Evolutionary conservation across 768 basidiomycete genomes (phyloP), one percentile per base, ranked within the genome.

Genomic region (Suillus subaureus): DNA sequence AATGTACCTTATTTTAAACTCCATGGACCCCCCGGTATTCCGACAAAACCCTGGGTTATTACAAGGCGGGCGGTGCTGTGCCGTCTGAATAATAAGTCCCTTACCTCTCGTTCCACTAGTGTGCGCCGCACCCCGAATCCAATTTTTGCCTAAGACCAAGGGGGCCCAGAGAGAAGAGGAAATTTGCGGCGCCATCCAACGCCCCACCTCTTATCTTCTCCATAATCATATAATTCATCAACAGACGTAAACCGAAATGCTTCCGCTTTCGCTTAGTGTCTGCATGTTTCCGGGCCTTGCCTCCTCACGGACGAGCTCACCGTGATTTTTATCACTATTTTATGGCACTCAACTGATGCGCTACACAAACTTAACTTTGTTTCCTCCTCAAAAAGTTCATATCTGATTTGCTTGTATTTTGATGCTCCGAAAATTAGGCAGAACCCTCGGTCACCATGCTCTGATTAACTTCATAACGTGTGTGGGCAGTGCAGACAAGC

Each of bases 331-430:
- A 33, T 31, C 28, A 55, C 31, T 55, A 33, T 55, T 55, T 13
- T 55, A n/a, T 55, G 54, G 12, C 31, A 12, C 31, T 33, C 54
- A 6, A 55, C 33, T 21, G 21, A 55, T 33, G 18, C 21, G 40
- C 26, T 13, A 18, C 40, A 28, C 40, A 42, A 60, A 60, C 58
- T 60, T 60, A 60, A 60, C 58, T 60, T 60, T 60, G 58, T 60
- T 42, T 21, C 26, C 58, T 60, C 58, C 28, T 60, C 58, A 60
- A 42, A 42, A 31, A 54, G 28, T 60, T 60, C 39, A 43, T 60
- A 26, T 60, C 40, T 40, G 40, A 60, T 60, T 60, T 60, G 23
- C 57, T 58, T 40, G n/a, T 35, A 7, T 57, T 58, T 58, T 58
- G 37, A 58, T 39, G 57, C 16, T 55, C 37, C 57, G 57, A 40